Base-by-base conservation (phyloP, 805 yeast species). In the Wickerhamiella brachini region DNA sequence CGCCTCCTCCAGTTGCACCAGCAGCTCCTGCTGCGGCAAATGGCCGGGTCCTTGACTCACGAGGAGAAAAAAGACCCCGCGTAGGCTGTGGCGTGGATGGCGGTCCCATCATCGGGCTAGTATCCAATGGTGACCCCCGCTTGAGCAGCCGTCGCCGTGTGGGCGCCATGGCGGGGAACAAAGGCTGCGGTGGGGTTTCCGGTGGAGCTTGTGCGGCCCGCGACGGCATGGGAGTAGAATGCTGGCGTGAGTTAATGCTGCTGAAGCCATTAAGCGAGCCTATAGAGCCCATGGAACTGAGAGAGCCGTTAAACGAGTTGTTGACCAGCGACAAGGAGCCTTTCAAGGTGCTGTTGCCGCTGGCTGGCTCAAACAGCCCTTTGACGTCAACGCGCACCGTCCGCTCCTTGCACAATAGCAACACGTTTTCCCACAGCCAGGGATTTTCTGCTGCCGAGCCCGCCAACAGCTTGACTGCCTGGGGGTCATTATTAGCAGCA, bases 361-460 rank as follows among this genome's bases (percentile, higher is more conserved):
- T 5, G 13, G 24, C 13, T 23, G 52, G 49, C n/a, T 51, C 57
- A 37, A 62, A 69, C 17, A 68, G 53, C 45, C 62, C 56, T 10
- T 76, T 76, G 5, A 81, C 78, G 52, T 79, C 77, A 18, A 87
- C 73, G 52, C 76, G 76, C 18, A 83, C 85, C 12, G 95, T 93
- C 1, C 54, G 47, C 67, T 83, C 68, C 47, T 73, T 72, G 59
- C 87, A 79, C 47, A 93, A 68, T 44, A 81, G 81, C 56, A 81
- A 86, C 56, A 86, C 80, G 0, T 96, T 87, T 62, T 87, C 96
- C 77, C 93, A 87, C 42, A 87, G 73, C 61, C 72, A 85, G 17
- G 95, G 95, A 62, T 93, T 85, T 55, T 73, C 67, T 53, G 79
- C 78, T 51, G 87, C 71, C 0, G 90, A 85, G 56, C 75, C 78